These are phyloP conservation scores for Leishmania martiniquensis DNA, from an alignment of 208 protist genomes.

Conservation along the genomic window DNA sequence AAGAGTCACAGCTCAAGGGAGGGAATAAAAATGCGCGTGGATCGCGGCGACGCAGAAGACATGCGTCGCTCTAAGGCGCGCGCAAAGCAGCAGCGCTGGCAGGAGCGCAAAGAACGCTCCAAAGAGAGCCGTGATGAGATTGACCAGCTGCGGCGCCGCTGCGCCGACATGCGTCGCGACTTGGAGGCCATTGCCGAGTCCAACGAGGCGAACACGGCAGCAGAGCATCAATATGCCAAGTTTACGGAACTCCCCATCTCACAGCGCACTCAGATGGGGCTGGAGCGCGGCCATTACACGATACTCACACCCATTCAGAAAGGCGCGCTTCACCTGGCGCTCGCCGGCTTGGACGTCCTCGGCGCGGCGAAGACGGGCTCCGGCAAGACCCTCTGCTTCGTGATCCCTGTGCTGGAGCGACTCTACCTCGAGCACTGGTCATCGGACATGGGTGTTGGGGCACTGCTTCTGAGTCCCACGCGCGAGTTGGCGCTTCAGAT, in stretches of 20 bases:
- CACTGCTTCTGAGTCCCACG: slow-evolving; percentile 98
- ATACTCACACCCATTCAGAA: slow-evolving; percentile 97
- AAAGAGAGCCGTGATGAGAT: slow-evolving; percentile 73
- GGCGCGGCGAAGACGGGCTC: slow-evolving; percentile 98
- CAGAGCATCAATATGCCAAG: slow-evolving; percentile 38
- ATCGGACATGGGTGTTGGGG: slow-evolving; percentile 94
- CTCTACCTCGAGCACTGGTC: slow-evolving; percentile 93
- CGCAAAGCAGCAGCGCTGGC: slow-evolving; percentile 67
- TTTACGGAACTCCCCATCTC: slow-evolving; percentile 94
- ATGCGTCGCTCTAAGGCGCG: slow-evolving; percentile 49
- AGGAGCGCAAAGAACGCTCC: slow-evolving; percentile 85
- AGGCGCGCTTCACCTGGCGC: slow-evolving; percentile 93
- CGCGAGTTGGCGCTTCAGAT: slow-evolving; percentile 99
- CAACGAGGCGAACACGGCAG: slow-evolving; percentile 51
- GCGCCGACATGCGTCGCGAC: slow-evolving; percentile 45
- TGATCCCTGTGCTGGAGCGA: slow-evolving; percentile 97
- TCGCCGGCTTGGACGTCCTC: slow-evolving; percentile 98
- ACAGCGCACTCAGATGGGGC: slow-evolving; percentile 89
- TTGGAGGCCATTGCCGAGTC: slow-evolving; percentile 53
- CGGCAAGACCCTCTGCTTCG: slow-evolving; percentile 99
- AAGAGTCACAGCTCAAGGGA: neutral
- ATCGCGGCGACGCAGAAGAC: slow-evolving; percentile 46
- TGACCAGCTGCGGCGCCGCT: slow-evolving; percentile 42
- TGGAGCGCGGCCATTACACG: slow-evolving; percentile 92
- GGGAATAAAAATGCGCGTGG: slow-evolving; percentile 14